Evolutionary conservation across 192 early-diverging fungal genomes (phyloP), one percentile per base, ranked within the genome.

Genomic region (Dissophora ornata): DNA sequence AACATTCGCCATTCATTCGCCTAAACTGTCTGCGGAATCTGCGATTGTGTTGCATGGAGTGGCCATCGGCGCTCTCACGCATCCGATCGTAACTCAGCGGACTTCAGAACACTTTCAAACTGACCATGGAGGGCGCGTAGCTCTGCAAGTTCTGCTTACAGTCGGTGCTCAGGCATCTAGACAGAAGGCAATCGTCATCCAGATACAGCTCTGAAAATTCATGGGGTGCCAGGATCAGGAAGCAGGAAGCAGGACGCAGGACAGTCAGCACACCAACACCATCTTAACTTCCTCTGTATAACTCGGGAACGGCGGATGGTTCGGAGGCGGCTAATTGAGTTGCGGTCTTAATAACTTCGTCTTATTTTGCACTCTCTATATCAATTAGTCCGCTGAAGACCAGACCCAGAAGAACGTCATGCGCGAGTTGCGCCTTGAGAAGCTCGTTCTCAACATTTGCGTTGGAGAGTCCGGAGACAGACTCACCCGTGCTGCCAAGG

Each of bases 381-480:
- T 66, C 63, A 66, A 66, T 66, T 80, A 85, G 83, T 85, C 85
- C 81, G 85, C 83, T 81, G 83, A 90, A 83, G 84, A 81, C 67
- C 89, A 93, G 82, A 85, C 87, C 71, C 87, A 89, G 90, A 57
- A 61, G 66, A 98, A 99, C 93, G 83, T 88, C 80, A 99, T 98
- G 97, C 90, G 93, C 79, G 95, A 93, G 84, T 93, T 99, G 66
- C 89, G 89, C 79, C 94, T 98, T 81, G 98, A 99, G 90, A 99
- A 99, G 92, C 95, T 99, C 85, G 96, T 97, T 85, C 92, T 99
- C 84, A 98, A 98, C 93, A 98, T 99, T 83, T 98, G 94, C 81
- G 98, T 99, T 44, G 98, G 98, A 59, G 97, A 98, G 87, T 97
- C 96, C 80, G 97, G 97, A 71, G 98, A 99, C 91, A 92, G 96